phyloP scores from a whole-genome alignment of 768 basidiomycete species.

The Boletellus sp. region DNA sequence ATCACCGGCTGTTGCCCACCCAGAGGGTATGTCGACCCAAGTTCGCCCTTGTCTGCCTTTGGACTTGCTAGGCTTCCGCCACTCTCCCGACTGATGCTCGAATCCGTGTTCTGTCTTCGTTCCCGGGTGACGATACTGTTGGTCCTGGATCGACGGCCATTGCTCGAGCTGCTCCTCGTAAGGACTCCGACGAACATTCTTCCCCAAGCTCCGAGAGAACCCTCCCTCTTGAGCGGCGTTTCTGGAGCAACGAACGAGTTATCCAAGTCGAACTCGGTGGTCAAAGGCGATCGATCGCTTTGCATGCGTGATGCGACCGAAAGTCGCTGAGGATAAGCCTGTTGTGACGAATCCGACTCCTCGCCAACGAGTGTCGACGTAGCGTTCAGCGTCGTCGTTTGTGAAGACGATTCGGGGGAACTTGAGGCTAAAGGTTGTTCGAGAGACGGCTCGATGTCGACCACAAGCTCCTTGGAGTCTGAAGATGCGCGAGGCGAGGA shows the following conservation, averaged over 20 bases:
- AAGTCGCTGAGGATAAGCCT: constrained; percentile 53
- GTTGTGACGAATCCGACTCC: constrained; percentile 49
- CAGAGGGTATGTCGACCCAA: constrained; percentile 36
- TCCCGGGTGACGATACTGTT: constrained; percentile 71
- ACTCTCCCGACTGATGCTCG: constrained; percentile 72
- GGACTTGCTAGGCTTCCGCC: constrained; percentile 64
- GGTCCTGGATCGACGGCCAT: constrained; percentile 72
- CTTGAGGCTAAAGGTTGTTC: constrained; percentile 43
- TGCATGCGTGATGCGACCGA: constrained; percentile 62
- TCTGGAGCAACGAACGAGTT: constrained; percentile 42
- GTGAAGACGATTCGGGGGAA: constrained; percentile 36
- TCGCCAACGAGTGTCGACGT: constrained; percentile 41
- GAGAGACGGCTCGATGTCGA: constrained; percentile 61
- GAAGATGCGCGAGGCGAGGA: constrained; percentile 54
- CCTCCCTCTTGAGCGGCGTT: constrained; percentile 56
- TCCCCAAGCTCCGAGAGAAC: constrained; percentile 60
- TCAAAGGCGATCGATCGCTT: constrained; percentile 55
- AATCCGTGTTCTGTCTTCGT: constrained; percentile 65
- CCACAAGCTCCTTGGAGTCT: constrained; percentile 57
- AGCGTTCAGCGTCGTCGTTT: constrained; percentile 41
- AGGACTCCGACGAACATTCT: constrained; percentile 64
- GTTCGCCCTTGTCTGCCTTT: constrained; percentile 53
- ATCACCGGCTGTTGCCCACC: constrained; percentile 49
- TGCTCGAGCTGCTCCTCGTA: constrained; percentile 58
- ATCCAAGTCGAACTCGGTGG: constrained; percentile 49